These are phyloP conservation scores for Papiliotrema fonsecae DNA, from an alignment of 1,284 basidiomycete genomes.

Conservation along the genomic window DNA sequence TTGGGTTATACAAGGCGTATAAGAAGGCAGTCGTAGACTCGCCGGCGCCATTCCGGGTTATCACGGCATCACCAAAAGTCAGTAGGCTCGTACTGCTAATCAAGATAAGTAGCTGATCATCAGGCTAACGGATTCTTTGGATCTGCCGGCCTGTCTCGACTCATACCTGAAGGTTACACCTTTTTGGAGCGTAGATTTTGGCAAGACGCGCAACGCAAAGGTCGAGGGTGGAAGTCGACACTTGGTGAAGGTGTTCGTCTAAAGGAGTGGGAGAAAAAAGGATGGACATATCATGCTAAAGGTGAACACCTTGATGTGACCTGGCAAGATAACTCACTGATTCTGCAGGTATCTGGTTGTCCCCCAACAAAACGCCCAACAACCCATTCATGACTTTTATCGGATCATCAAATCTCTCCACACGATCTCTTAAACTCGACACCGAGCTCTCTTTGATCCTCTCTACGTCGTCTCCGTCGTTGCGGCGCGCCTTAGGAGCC, in stretches of 20 bases:
- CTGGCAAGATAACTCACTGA: not conserved
- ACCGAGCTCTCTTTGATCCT: slow-evolving; percentile 88
- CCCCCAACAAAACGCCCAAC: slow-evolving; percentile 35
- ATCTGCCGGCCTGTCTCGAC: slow-evolving; percentile 79
- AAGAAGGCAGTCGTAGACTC: slow-evolving; percentile 64
- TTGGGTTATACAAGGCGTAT: slow-evolving; percentile 80
- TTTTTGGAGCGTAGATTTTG: slow-evolving; percentile 80
- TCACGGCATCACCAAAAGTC: slow-evolving; percentile 83
- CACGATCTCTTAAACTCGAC: slow-evolving; percentile 83
- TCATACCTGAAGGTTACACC: slow-evolving; percentile 94
- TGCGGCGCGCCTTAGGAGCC: slow-evolving; percentile 45
- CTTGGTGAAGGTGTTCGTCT: slow-evolving; percentile 59
- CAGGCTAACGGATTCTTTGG: slow-evolving; percentile 94
- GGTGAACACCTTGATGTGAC: slow-evolving; percentile 53
- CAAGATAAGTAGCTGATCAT: not conserved
- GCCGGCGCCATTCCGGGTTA: slow-evolving; percentile 61
- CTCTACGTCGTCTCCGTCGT: slow-evolving; percentile 56
- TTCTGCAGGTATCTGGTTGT: slow-evolving; percentile 75
- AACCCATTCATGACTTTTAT: slow-evolving; percentile 76
- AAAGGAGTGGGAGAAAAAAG: slow-evolving; percentile 79
- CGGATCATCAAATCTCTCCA: slow-evolving; percentile 93
- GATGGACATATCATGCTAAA: slow-evolving; percentile 99
- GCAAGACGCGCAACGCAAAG: slow-evolving; percentile 57
- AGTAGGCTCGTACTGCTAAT: slow-evolving; percentile 15
- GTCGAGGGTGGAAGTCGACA: slow-evolving; percentile 52